Conservation (phyloP, 2,329 filamentous ascomycete genomes). For the Colletotrichum endophyticum region DNA sequence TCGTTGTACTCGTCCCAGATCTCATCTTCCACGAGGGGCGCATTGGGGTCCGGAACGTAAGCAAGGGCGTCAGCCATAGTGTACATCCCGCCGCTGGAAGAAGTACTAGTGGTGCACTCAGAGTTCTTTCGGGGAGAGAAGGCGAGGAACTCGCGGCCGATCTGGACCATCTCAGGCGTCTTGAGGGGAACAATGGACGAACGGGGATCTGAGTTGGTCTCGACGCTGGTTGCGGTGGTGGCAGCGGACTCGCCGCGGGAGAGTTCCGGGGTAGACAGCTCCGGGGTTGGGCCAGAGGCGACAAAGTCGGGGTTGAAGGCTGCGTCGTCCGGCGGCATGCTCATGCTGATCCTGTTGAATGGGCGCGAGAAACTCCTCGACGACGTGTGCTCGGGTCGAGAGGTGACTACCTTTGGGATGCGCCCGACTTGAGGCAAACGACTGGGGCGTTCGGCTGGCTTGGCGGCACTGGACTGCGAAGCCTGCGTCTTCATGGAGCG, state of each 20-base stretch:
- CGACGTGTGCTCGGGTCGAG: slow-evolving; percentile 68
- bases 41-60: slow-evolving; percentile 64
- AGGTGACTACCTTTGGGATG: slow-evolving; percentile 82
- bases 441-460: slow-evolving; percentile 50
- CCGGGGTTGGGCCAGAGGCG: slow-evolving; percentile 53
- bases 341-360: slow-evolving; percentile 65
- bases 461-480: background rate
- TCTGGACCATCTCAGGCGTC: slow-evolving; percentile 34
- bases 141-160: slow-evolving; percentile 68
- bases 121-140: slow-evolving; percentile 79
- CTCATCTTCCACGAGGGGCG: slow-evolving; percentile 79
- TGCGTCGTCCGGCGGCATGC: slow-evolving; percentile 34
- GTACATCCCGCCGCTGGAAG: slow-evolving; percentile 61
- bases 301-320: slow-evolving; percentile 31
- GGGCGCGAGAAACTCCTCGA: slow-evolving; percentile 86
- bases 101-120: slow-evolving; percentile 54
- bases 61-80: slow-evolving; percentile 69
- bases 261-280: slow-evolving; percentile 44
- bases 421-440: slow-evolving; percentile 82
- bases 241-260: slow-evolving; percentile 38
- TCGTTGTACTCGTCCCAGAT: slow-evolving; percentile 96
- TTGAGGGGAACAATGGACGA: slow-evolving; percentile 32
- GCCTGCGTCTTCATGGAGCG: slow-evolving; percentile 16
- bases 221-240: slow-evolving; percentile 33
- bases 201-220: slow-evolving; percentile 32